Conservation (phyloP, 176 grass and related monocot species). For the Neostapfia colusana region DNA sequence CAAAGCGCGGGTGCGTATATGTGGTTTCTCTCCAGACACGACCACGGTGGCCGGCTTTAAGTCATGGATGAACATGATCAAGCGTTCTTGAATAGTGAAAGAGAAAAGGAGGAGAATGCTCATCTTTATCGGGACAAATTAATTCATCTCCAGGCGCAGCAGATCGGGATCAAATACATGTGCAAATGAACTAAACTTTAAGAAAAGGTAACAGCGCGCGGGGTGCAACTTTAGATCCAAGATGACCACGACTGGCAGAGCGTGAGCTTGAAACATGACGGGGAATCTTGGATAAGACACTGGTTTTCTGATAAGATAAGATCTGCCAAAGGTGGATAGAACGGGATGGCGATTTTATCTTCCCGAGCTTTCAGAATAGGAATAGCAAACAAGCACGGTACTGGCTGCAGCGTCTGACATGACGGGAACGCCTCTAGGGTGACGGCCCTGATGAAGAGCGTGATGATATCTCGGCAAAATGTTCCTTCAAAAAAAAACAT, state of each 20-base stretch:
- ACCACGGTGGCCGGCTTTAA: slow-evolving; percentile 26
- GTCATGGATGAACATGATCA: slow-evolving; percentile 15
- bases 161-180: not conserved
- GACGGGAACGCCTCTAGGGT: not conserved
- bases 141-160: not conserved
- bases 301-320: slow-evolving; percentile 51
- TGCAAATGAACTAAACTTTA: slow-evolving; percentile 31
- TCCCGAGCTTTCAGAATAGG: slow-evolving; percentile 5
- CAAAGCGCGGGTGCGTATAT: not conserved
- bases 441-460: not conserved
- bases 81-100: no score
- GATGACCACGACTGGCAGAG: slow-evolving; percentile 35
- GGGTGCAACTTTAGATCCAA: slow-evolving; percentile 36
- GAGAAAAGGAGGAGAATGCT: not conserved
- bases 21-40: slow-evolving; percentile 20
- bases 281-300: slow-evolving; percentile 31
- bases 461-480: not conserved
- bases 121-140: not conserved
- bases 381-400: slow-evolving; percentile 9
- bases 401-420: not conserved
- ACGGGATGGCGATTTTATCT: slow-evolving; percentile 12
- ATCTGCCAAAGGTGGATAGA: slow-evolving; percentile 38
- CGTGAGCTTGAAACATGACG: slow-evolving; percentile 11
- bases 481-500: no score
- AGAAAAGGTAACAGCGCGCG: not conserved